Evolutionary conservation across 257 asterid genomes (phyloP).

Genomic region (Solanum lycopersicoides): DNA sequence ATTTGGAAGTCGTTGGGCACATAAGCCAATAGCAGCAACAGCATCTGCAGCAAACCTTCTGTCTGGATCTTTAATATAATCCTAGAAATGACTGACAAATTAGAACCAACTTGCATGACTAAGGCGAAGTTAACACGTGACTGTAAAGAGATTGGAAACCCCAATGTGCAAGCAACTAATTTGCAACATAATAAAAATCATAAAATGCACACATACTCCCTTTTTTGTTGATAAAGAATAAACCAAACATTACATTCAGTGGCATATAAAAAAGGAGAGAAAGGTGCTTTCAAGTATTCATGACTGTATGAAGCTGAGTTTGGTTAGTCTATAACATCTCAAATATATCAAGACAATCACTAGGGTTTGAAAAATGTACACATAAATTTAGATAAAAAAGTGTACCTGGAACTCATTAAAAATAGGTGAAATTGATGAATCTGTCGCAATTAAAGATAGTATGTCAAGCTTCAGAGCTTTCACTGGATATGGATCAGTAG

Average conservation of each 20-base stretch:
- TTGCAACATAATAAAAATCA: neutral
- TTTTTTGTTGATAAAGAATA: neutral
- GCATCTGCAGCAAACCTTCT: constrained; percentile 93
- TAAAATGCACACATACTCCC: neutral
- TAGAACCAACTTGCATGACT: constrained; percentile 16
- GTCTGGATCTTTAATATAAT: constrained; percentile 88
- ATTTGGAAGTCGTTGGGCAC: constrained; percentile 68
- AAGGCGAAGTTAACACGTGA: neutral
- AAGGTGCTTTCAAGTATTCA: neutral
- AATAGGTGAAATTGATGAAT: constrained; percentile 61
- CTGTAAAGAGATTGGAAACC: neutral
- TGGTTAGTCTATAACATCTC: neutral
- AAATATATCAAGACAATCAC: neutral
- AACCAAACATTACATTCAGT: neutral
- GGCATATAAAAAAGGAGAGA: neutral
- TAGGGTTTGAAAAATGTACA: neutral
- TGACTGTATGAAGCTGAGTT: neutral
- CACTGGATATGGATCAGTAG: constrained; percentile 68
- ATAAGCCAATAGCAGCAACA: constrained; percentile 85
- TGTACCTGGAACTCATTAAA: constrained; percentile 92
- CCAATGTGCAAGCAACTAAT: neutral
- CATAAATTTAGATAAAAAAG: neutral
- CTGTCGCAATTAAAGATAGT: constrained; percentile 70
- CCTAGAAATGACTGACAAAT: constrained; percentile 35
- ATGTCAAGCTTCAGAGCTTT: constrained; percentile 91